Percentiles rank a stretch among this genome's conserved stretches.
phyloP scores from a whole-genome alignment of 768 basidiomycete species.

The Pleurotus tuber-regium region DNA sequence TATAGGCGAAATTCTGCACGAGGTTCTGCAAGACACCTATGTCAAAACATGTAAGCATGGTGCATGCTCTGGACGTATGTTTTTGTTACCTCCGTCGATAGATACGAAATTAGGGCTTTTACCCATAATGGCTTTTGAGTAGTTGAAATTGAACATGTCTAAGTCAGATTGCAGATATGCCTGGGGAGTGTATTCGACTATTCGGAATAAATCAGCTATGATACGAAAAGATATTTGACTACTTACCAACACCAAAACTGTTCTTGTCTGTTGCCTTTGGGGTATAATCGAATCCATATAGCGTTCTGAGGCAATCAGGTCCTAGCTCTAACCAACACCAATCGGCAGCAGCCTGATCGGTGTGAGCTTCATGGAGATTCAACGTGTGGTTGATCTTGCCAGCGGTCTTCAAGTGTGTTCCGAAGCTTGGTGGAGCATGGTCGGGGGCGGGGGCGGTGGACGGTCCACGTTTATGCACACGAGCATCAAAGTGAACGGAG shows the following conservation, averaged over 20 bases:
- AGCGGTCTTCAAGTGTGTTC: conserved; percentile 22
- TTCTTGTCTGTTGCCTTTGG: conserved; percentile 31
- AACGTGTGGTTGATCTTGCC: conserved; percentile 20
- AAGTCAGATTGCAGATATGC: conserved; percentile 44
- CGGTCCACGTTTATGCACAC: conserved; percentile 24
- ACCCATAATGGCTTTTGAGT: conserved; percentile 30
- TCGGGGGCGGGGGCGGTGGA: conserved; percentile 10
- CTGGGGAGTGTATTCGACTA: conserved; percentile 53
- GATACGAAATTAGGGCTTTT: conserved; percentile 30
- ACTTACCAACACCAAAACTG: conserved; percentile 34
- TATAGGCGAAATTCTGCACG: conserved; percentile 39
- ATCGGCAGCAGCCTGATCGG: conserved; percentile 2
- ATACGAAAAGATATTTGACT: background rate
- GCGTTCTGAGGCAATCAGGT: conserved; percentile 35
- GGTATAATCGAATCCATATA: conserved; percentile 33
- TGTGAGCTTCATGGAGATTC: conserved; percentile 9
- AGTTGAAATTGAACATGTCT: conserved; percentile 38
- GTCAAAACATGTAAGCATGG: no score
- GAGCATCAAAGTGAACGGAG: conserved; percentile 33
- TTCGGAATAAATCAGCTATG: background rate
- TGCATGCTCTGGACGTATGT: no score
- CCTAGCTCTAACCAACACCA: conserved; percentile 31
- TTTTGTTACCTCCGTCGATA: conserved; percentile 30
- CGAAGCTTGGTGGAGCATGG: conserved; percentile 24
- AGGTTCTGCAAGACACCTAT: conserved; percentile 44